Evolutionary conservation across 163 green algal species (phyloP), one percentile per base, ranked within the genome.

Genomic region (Volvox carteri): DNA sequence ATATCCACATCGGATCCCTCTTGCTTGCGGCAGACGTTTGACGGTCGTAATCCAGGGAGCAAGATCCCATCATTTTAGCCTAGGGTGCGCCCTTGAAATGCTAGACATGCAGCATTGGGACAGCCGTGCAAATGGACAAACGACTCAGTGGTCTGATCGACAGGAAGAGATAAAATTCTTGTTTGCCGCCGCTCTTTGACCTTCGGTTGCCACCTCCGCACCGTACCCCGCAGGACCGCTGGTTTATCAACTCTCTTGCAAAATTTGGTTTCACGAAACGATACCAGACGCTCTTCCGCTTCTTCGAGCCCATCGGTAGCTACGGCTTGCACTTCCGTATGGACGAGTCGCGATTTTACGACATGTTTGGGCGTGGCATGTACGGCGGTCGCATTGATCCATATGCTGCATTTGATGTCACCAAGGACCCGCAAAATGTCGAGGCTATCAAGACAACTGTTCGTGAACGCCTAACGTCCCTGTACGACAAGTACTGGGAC

Each of bases 321-420:
- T 35, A 78, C 12, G 70, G 70, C 16, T 41, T 78, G 39, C 70
- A 78, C 70, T 78, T 78, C 39, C 70, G 25, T 16, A 5, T 33
- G 1, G 28, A 58, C 70, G 7, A 56, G 70, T 58, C 39, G 41
- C 9, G 25, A 1, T 78, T 78, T 23, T 78, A 58, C 70, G 39
- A 41, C 23, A 9, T 78, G 7, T 78, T 58, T 25, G 70, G 70
- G 18, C 70, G 70, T 6, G 18, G 25, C 70, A 78, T 78, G 70
- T 78, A 39, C 41, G 42, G 35, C 30, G 70, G 70, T 3, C 25
- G 41, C 14, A 78, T 78, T 23, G 37, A 72, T 3, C 60, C 60
- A 4, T 23, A 23, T 2, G 60, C 60, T 11, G 60, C 18, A 35
- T 72, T 72, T 4, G 60, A 72, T 7, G 60, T 72, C 60, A 72